Conservation (phyloP, 1,284 basidiomycete species). For the Malassezia cuniculi region DNA sequence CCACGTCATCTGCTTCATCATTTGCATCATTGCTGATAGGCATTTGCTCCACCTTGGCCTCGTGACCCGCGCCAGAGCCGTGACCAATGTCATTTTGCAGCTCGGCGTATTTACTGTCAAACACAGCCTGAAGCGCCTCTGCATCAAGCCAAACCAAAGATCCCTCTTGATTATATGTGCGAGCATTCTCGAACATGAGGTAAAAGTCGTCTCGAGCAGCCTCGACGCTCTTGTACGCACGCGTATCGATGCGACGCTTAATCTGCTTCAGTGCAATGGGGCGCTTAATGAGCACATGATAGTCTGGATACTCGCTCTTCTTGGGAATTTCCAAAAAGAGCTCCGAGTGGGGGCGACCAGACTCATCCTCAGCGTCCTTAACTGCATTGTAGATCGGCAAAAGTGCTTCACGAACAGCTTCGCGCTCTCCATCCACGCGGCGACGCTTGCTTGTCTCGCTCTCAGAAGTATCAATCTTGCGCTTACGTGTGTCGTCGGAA, state of each 20-base stretch:
- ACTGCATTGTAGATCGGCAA: slow-evolving; percentile 69
- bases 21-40: no score
- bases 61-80: no score
- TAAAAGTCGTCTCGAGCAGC: slow-evolving; percentile 67
- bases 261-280: slow-evolving; percentile 81
- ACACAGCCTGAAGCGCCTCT: slow-evolving; percentile 35
- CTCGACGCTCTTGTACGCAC: slow-evolving; percentile 63
- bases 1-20: no score
- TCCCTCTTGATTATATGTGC: slow-evolving; percentile 51
- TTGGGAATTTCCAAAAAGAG: slow-evolving; percentile 46
- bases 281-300: slow-evolving; percentile 52
- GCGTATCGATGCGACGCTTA: slow-evolving; percentile 63
- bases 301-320: slow-evolving; percentile 72
- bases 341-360: slow-evolving; percentile 30
- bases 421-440: slow-evolving; percentile 53
- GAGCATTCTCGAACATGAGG: slow-evolving; percentile 84
- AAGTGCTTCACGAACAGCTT: slow-evolving; percentile 69
- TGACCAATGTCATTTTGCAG: slow-evolving; percentile 22
- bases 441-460: slow-evolving; percentile 53
- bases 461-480: slow-evolving; percentile 16
- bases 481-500: slow-evolving; percentile 25
- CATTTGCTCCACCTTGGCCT: no score
- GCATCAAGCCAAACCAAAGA: slow-evolving; percentile 90
- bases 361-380: slow-evolving; percentile 57
- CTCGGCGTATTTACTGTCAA: slow-evolving; percentile 32